These are phyloP conservation scores for Aspergillus nidulans DNA, from an alignment of 495 filamentous ascomycete species.

Conservation along the genomic window DNA sequence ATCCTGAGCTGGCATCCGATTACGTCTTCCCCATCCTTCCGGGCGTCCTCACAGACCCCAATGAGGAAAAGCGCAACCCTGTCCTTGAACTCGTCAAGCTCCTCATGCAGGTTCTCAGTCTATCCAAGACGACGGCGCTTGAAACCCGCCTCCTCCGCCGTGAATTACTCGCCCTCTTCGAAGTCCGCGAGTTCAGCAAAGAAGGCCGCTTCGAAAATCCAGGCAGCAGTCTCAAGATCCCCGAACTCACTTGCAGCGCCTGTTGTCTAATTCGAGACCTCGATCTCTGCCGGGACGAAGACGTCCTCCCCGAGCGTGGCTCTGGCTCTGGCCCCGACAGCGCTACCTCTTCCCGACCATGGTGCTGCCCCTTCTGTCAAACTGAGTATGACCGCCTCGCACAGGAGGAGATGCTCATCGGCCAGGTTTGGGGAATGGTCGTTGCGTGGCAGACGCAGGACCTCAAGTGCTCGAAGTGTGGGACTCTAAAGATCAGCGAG, in stretches of 20 bases:
- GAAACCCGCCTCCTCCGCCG: constrained; percentile 84
- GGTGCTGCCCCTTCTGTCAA: constrained; percentile 76
- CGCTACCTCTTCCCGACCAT: constrained; percentile 48
- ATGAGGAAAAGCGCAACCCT: constrained; percentile 62
- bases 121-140: constrained; percentile 75
- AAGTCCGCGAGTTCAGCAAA: constrained; percentile 87
- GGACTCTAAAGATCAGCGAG: constrained; percentile 66
- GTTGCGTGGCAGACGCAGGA: constrained; percentile 87
- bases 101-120: constrained; percentile 81
- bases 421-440: constrained; percentile 66
- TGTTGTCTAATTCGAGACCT: constrained; percentile 86
- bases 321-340: constrained; percentile 29
- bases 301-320: constrained; percentile 58
- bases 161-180: constrained; percentile 83
- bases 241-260: constrained; percentile 75
- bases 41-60: constrained; percentile 61
- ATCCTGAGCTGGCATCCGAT: constrained; percentile 81
- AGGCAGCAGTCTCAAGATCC: constrained; percentile 64
- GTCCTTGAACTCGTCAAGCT: constrained; percentile 85
- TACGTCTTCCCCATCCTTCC: constrained; percentile 83
- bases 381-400: constrained; percentile 68
- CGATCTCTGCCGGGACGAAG: constrained; percentile 91
- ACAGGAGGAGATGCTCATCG: constrained; percentile 81
- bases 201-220: constrained; percentile 87
- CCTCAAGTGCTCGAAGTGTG: constrained; percentile 67